Conservation (phyloP, 2,329 filamentous ascomycete genomes). For the Cladophialophora psammophila region DNA sequence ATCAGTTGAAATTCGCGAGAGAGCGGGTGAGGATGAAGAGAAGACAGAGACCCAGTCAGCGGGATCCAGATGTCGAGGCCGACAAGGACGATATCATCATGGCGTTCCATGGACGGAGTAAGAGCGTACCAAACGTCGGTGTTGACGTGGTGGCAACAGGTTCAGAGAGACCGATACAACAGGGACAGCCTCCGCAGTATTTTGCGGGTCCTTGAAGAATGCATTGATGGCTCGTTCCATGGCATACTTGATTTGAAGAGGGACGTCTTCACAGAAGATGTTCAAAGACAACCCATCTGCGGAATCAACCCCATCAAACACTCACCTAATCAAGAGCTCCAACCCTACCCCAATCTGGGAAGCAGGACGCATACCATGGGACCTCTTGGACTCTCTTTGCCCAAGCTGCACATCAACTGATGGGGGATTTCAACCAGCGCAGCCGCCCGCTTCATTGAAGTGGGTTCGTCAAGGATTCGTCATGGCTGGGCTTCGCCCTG, state of each 20-base stretch:
- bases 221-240: neutral
- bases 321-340: neutral
- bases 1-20: constrained; percentile 36
- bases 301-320: neutral
- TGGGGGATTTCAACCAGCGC: neutral
- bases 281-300: neutral
- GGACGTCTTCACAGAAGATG: neutral
- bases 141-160: neutral
- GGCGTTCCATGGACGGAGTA: constrained; percentile 32
- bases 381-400: neutral
- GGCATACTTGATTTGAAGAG: neutral
- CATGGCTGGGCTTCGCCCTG: neutral
- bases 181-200: constrained; percentile 15
- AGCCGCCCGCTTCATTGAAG: neutral
- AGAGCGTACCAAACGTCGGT: constrained; percentile 24
- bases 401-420: neutral
- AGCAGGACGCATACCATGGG: neutral
- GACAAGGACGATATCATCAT: constrained; percentile 33
- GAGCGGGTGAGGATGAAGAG: constrained; percentile 37
- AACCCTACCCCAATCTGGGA: neutral
- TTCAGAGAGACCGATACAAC: neutral
- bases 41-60: constrained; percentile 35
- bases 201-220: constrained; percentile 11
- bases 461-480: neutral
- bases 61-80: constrained; percentile 31